Base-by-base conservation (phyloP, 371 early-diverging fungal genomes). In the Lichtheimia ramosa region DNA sequence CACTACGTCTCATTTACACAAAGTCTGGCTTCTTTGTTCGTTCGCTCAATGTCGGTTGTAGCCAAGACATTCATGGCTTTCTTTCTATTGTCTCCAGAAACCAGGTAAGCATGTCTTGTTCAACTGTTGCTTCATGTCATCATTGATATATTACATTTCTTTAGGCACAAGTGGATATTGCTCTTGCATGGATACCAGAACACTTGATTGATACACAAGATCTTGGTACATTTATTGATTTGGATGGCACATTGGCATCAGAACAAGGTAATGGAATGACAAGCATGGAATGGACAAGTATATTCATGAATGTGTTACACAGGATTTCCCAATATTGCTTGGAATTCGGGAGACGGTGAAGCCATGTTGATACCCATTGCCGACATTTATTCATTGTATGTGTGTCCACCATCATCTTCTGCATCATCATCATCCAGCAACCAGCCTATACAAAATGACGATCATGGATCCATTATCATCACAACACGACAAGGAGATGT, bases 171-270 rank as follows among this genome's bases (percentile, higher is more conserved):
- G 56, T 58, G 12, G 52, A 61, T 39, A 61, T 66, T 27, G 23
- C 51, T 3, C 39, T 74, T 18, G 69, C 69, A 15, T 79, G 79
- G 79, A 70, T 75, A 14, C 79, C 79, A 1, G 71, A 79, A 62
- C 60, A 79, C 39, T 54, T 73, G 7, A 61, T 79, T 13, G 70
- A 71, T 2, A 55, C 69, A 2, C 34, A 58, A 18, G 79, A 79
- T 41, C 54, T 69, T 24, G 40, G 50, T 2, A 43, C 48, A 13
- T 70, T 79, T 50, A 51, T 67, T 10, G 42, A 55, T 2, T 51
- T 79, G 21, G 76, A 79, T 57, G 76, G 76, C 16, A 41, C 49
- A 1, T 12, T 73, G 14, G 67, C 75, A 14, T 66, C 71, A 3
- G 72, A 73, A n/a, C 58, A 66, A 56, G 64, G 58, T 63, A 46